phyloP scores from a whole-genome alignment of 176 grass and related monocot genomes.

The Paspalum notatum region DNA sequence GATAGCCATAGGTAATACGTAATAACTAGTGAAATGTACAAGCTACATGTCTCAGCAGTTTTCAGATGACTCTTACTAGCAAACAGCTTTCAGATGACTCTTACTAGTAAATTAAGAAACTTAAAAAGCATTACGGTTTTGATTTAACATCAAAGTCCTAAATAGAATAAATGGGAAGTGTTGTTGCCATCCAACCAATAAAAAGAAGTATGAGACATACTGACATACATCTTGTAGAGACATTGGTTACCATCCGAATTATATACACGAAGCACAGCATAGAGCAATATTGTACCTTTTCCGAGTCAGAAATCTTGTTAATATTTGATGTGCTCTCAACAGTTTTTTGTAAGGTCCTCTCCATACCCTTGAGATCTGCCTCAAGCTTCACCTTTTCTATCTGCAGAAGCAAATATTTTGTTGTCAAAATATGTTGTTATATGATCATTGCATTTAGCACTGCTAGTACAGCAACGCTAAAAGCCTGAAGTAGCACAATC shows the following conservation, averaged over 20 bases:
- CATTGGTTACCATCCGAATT: constrained; percentile 8
- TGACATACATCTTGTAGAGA: constrained; percentile 8
- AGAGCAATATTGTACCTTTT: constrained; percentile 47
- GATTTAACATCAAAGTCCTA: constrained; percentile 13
- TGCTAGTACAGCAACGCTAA: neutral
- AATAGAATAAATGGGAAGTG: constrained; percentile 21
- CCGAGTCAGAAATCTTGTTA: constrained; percentile 35
- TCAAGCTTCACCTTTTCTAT: constrained; percentile 67
- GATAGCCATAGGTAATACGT: neutral
- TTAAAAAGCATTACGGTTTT: constrained; percentile 1
- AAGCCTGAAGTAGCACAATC: neutral
- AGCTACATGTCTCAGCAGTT: neutral
- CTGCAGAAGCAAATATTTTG: constrained; percentile 49
- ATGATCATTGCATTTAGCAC: constrained; percentile 2
- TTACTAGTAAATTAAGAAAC: constrained; percentile 22
- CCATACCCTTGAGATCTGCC: constrained; percentile 43
- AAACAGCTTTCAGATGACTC: constrained; percentile 16
- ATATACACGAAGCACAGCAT: neutral
- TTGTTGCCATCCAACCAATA: neutral
- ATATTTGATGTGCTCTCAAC: constrained; percentile 39
- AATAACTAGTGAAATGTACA: constrained; percentile 26
- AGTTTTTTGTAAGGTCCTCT: constrained; percentile 48
- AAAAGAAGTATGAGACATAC: neutral
- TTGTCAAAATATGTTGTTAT: constrained; percentile 18
- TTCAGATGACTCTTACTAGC: neutral